Evolutionary conservation across 768 basidiomycete species (phyloP).

Genomic region (Lanmaoa rubissima): DNA sequence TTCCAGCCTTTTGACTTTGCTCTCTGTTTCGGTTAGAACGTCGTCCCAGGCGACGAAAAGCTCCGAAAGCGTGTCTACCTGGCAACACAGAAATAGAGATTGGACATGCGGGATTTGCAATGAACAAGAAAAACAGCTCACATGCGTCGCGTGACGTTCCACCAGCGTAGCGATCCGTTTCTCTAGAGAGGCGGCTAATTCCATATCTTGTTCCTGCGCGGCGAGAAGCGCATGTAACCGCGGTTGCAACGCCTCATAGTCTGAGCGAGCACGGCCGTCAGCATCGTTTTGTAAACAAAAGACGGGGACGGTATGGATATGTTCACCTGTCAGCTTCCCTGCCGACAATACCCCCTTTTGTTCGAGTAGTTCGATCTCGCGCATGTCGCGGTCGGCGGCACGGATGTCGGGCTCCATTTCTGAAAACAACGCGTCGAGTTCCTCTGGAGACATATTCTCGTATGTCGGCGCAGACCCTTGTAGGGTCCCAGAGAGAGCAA

Average conservation of each 20-base stretch:
- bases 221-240: slow-evolving; percentile 59
- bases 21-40: slow-evolving; percentile 64
- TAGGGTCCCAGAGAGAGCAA: slow-evolving; percentile 66
- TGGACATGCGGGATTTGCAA: neutral
- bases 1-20: slow-evolving; percentile 55
- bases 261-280: slow-evolving; percentile 30
- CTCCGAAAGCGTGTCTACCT: slow-evolving; percentile 83
- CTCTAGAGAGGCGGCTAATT: slow-evolving; percentile 60
- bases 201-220: slow-evolving; percentile 58
- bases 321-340: slow-evolving; percentile 62
- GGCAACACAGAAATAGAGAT: neutral
- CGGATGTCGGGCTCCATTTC: slow-evolving; percentile 88
- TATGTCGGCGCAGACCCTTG: slow-evolving; percentile 51
- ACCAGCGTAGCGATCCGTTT: slow-evolving; percentile 61
- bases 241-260: slow-evolving; percentile 64
- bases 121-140: slow-evolving; percentile 31
- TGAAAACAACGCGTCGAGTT: slow-evolving; percentile 64
- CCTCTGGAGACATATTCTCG: slow-evolving; percentile 62
- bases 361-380: slow-evolving; percentile 70
- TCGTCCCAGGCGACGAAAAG: slow-evolving; percentile 87
- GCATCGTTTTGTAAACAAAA: neutral
- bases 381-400: slow-evolving; percentile 77
- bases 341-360: slow-evolving; percentile 69
- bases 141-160: slow-evolving; percentile 69
- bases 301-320: neutral